A percentile compares a stretch with the other conserved stretches of the same genome.
phyloP scores from a whole-genome alignment of 352 stramenopile species.

The Phytophthora foliorum region DNA sequence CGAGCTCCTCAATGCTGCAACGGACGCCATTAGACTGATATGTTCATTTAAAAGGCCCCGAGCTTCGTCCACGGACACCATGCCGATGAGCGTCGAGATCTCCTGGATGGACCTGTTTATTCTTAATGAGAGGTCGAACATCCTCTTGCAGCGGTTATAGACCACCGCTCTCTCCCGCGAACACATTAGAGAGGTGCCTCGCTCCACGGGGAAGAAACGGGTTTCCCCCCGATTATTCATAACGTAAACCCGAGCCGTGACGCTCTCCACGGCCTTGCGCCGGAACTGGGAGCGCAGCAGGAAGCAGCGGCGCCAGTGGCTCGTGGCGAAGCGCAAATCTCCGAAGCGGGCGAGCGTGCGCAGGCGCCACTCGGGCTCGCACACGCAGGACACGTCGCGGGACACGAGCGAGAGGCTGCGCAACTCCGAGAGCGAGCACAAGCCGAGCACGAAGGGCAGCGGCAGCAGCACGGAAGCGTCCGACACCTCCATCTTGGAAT shows the following conservation, averaged over 20 bases:
- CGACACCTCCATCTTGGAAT: slow-evolving; percentile 17
- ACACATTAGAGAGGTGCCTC: slow-evolving; percentile 76
- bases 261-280: slow-evolving; percentile 62
- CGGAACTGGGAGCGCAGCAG: slow-evolving; percentile 72
- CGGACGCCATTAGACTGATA: slow-evolving; percentile 86
- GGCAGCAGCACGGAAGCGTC: slow-evolving; percentile 32
- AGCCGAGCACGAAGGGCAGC: slow-evolving; percentile 66
- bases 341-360: slow-evolving; percentile 65
- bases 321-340: slow-evolving; percentile 58
- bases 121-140: slow-evolving; percentile 89
- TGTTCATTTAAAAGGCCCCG: slow-evolving; percentile 84
- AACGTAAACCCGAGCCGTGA: slow-evolving; percentile 80
- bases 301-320: slow-evolving; percentile 71
- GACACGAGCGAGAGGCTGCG: slow-evolving; percentile 58
- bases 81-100: slow-evolving; percentile 85
- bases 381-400: slow-evolving; percentile 46
- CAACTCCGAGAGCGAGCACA: slow-evolving; percentile 58
- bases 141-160: slow-evolving; percentile 87
- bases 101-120: slow-evolving; percentile 91
- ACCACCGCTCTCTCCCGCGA: slow-evolving; percentile 79
- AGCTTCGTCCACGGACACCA: slow-evolving; percentile 85
- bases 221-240: slow-evolving; percentile 87
- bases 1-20: slow-evolving; percentile 76
- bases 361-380: slow-evolving; percentile 73
- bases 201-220: slow-evolving; percentile 65